These are phyloP conservation scores for Fusarium secorum DNA, from an alignment of 2,329 filamentous ascomycete species.

Conservation along the genomic window DNA sequence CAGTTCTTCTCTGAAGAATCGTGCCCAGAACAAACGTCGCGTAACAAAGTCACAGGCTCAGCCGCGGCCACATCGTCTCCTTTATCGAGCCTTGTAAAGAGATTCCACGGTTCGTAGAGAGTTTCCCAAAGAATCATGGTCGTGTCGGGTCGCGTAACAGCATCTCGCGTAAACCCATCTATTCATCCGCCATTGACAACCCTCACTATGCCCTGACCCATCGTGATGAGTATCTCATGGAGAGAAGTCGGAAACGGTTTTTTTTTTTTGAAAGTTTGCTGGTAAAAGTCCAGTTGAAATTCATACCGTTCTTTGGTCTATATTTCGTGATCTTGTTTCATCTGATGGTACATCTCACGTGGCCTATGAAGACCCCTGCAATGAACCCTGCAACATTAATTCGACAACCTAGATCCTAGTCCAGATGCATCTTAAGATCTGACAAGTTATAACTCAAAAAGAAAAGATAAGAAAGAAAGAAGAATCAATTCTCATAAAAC, in stretches of 20 bases:
- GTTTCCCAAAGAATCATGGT: not conserved
- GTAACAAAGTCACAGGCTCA: not conserved
- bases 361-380: not conserved
- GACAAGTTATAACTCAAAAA: no score
- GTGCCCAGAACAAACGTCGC: not conserved
- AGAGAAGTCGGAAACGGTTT: not conserved
- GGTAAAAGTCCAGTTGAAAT: accelerated
- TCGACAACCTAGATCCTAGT: not conserved
- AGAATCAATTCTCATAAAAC: no score
- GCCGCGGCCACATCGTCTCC: accelerated
- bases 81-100: not conserved
- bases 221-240: not conserved
- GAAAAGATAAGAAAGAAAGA: not conserved
- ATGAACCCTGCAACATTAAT: not conserved
- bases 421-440: not conserved
- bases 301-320: not conserved
- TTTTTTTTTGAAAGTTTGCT: not conserved
- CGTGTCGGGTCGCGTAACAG: not conserved
- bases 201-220: not conserved
- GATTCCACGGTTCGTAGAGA: not conserved
- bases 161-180: not conserved
- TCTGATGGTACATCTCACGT: not conserved
- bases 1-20: not conserved
- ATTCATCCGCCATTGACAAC: not conserved
- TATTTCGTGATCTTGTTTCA: not conserved